phyloP scores from a whole-genome alignment of 768 basidiomycete genomes.

The Peribolospora kevripleyi region DNA sequence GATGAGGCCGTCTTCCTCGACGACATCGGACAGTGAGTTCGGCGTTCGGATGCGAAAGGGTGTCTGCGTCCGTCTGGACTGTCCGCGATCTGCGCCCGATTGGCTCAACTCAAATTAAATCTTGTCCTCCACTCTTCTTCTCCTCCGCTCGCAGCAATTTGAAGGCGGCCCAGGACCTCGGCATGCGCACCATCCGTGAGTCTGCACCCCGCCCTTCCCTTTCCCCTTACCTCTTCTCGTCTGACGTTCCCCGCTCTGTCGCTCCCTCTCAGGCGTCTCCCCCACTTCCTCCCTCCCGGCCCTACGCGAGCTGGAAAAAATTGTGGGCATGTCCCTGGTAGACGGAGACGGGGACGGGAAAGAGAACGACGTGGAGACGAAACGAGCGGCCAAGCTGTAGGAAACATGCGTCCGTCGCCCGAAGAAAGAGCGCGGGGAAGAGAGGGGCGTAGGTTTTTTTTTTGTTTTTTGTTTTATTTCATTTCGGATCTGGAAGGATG shows the following conservation, averaged over 20 bases:
- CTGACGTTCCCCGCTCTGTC: not conserved
- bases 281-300: conserved; percentile 2
- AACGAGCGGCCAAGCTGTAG: conserved; percentile 3
- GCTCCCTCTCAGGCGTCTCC: not conserved
- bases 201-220: not conserved
- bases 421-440: not conserved
- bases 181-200: conserved; percentile 8
- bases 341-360: not conserved
- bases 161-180: conserved; percentile 2
- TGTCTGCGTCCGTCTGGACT: no score
- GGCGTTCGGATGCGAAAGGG: no score
- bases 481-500: not conserved
- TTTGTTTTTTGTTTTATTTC: not conserved
- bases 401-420: not conserved
- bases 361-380: no score
- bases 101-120: not conserved
- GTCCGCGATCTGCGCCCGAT: not conserved
- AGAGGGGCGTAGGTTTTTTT: not conserved
- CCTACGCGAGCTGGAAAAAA: conserved; percentile 1
- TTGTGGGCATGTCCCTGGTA: not conserved
- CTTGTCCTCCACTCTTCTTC: not conserved
- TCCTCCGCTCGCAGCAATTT: conserved; percentile 2
- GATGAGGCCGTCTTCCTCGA: conserved; percentile 10
- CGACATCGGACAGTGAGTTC: conserved; percentile 7
- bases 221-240: no score